A percentile compares a stretch with the other conserved stretches of the same genome.
These are phyloP conservation scores for Nematodospora anomalae DNA, from an alignment of 1,139 yeast species.

Conservation along the genomic window DNA sequence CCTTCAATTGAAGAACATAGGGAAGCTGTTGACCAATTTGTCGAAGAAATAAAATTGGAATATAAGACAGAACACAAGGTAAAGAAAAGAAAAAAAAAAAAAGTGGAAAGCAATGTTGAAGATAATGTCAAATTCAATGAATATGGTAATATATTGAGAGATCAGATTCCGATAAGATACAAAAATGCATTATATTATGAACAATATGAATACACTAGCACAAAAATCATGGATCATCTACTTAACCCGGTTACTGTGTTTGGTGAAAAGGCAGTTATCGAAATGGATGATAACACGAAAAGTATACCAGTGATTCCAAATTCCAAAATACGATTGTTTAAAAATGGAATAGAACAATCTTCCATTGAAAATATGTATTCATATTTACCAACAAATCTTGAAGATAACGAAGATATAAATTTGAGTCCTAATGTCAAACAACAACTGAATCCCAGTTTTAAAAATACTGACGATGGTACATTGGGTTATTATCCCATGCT, in stretches of 20 bases:
- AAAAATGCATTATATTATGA: constrained; percentile 80
- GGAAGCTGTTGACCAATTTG: constrained; percentile 24
- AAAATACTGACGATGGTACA: constrained; percentile 71
- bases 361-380: constrained; percentile 71
- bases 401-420: constrained; percentile 24
- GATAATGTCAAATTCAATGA: constrained; percentile 25
- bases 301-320: constrained; percentile 49
- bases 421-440: constrained; percentile 40
- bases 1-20: constrained; percentile 55
- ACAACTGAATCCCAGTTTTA: constrained; percentile 48
- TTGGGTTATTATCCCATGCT: constrained; percentile 91
- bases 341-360: constrained; percentile 66
- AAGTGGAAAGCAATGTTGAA: constrained; percentile 11
- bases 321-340: constrained; percentile 64
- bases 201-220: constrained; percentile 77
- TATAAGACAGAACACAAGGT: constrained; percentile 14
- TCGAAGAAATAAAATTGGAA: constrained; percentile 12
- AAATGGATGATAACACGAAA: constrained; percentile 25
- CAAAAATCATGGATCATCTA: constrained; percentile 74
- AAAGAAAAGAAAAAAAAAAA: constrained; percentile 20
- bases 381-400: constrained; percentile 59
- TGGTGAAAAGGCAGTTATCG: constrained; percentile 59
- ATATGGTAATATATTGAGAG: constrained; percentile 55
- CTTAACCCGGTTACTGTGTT: constrained; percentile 71
- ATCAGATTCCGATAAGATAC: constrained; percentile 85